Evolutionary conservation across 2,329 filamentous ascomycete species (phyloP).

Genomic region (Scolecobasidium constrictum): DNA sequence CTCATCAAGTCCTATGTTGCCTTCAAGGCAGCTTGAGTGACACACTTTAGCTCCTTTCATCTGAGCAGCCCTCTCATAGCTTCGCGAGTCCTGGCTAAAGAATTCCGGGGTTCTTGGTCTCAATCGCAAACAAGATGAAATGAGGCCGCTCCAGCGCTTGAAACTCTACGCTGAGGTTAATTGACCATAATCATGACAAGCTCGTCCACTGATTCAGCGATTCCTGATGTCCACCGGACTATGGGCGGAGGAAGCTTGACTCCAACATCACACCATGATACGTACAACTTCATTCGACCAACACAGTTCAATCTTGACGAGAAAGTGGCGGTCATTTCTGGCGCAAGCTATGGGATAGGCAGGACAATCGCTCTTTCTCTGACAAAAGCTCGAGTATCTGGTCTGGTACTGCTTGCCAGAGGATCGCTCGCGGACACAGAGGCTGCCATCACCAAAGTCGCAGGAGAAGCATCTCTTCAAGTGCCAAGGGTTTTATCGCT

Average conservation of each 20-base stretch:
- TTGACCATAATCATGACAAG: no score
- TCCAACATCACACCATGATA: slow-evolving; percentile 21
- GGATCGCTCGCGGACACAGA: slow-evolving; percentile 31
- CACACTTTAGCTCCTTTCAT: no score
- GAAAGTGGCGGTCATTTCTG: slow-evolving; percentile 33
- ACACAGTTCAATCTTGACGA: slow-evolving; percentile 28
- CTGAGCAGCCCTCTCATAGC: no score
- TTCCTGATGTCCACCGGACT: slow-evolving; percentile 10
- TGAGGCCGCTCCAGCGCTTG: no score
- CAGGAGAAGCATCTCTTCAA: slow-evolving; percentile 21
- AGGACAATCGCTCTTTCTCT: slow-evolving; percentile 31
- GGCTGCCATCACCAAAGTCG: slow-evolving; percentile 25
- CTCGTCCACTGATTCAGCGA: slow-evolving; percentile 17
- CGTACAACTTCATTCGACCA: slow-evolving; percentile 29
- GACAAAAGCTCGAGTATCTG: slow-evolving; percentile 34
- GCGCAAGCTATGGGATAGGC: slow-evolving; percentile 36
- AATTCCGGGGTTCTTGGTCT: no score
- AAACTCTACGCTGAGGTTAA: no score
- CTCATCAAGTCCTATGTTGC: no score
- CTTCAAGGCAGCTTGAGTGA: no score
- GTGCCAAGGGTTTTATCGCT: slow-evolving; percentile 33
- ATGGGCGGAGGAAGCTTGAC: neutral
- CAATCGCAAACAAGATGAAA: no score
- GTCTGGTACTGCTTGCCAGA: slow-evolving; percentile 44
- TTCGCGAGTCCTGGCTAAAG: no score